A percentile compares a stretch with the other conserved stretches of the same genome.
Conservation (phyloP, 345 rosid species). For the Citrus medica region DNA sequence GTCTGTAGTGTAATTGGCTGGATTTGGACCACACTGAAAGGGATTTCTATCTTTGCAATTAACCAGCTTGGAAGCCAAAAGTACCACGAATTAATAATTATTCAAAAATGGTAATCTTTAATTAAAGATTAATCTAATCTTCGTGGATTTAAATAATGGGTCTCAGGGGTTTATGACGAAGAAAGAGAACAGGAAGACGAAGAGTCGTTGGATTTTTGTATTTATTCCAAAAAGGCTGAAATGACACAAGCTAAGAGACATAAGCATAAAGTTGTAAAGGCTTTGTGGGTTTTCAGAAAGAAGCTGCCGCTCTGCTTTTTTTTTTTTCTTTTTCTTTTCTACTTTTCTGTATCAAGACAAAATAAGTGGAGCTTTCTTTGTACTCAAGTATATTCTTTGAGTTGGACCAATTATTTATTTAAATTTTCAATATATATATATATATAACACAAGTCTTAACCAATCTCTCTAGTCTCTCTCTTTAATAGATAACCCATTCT, state of each 20-base stretch:
- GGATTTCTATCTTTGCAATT: background rate
- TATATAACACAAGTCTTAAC: no score
- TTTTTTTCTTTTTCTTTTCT: background rate
- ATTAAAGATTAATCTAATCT: constrained; percentile 2
- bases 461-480: no score
- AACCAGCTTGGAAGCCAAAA: background rate
- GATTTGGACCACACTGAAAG: background rate
- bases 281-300: constrained; percentile 8
- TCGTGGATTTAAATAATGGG: constrained; percentile 2
- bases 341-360: constrained; percentile 14
- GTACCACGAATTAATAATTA: background rate
- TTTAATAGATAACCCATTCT: no score
- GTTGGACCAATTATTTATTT: background rate
- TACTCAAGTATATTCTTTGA: constrained; percentile 8
- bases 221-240: constrained; percentile 37
- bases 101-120: background rate
- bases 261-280: constrained; percentile 22
- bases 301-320: constrained; percentile 7
- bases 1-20: no score
- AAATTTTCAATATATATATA: no score
- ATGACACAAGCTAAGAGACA: constrained; percentile 22
- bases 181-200: background rate
- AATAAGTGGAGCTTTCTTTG: constrained; percentile 22
- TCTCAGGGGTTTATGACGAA: background rate
- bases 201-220: constrained; percentile 37